Evolutionary conservation across 164 flowering plant genomes (phyloP), one percentile per base, ranked within the genome.

Genomic region (Cinnamomum chago): DNA sequence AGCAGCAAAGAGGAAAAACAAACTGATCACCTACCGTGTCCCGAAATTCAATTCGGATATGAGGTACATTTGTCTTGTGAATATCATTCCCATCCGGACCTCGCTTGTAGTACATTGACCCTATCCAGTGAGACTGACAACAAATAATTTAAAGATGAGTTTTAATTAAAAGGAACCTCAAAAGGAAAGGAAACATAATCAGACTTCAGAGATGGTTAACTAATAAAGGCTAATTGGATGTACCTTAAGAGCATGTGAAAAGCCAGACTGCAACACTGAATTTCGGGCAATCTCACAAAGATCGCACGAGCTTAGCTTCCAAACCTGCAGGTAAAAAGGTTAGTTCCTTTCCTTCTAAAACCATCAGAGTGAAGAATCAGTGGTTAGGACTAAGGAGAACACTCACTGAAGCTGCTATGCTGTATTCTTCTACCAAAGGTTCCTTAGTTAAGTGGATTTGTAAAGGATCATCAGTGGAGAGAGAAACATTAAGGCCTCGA

Each of bases 371-470:
- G 25, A 28, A 13, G 33, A 22, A 33, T 9, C 3, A 55, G 20
- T 20, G 72, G 58, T 66, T n/a, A n/a, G n/a, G n/a, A n/a, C n/a
- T n/a, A 50, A 58, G 51, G 74, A 70, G 73, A 72, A 76, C 35
- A 81, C 97, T 83, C 72, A 93, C 99, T 30, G 97, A 91, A 78
- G 99, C 99, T 79, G 99, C 99, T 64, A 96, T 89, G 75, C 99
- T 96, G 82, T 96, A 96, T 79, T 96, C 99, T 80, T 96, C 99
- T 68, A 96, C 98, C 80, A 96, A 75, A 2, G 99, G 94, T 76
- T 96, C 98, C 82, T 94, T 96, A 22, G 99, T 96, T 70, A 96
- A 81, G 85, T 96, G 99, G 68, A 96, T 94, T 83, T 94, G 99
- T 50, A 96, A 84, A 3, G 99, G 99, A 81, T 96, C 99, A 81